Conservation (phyloP, 768 basidiomycete species). For the Sarcomyxa edulis region DNA sequence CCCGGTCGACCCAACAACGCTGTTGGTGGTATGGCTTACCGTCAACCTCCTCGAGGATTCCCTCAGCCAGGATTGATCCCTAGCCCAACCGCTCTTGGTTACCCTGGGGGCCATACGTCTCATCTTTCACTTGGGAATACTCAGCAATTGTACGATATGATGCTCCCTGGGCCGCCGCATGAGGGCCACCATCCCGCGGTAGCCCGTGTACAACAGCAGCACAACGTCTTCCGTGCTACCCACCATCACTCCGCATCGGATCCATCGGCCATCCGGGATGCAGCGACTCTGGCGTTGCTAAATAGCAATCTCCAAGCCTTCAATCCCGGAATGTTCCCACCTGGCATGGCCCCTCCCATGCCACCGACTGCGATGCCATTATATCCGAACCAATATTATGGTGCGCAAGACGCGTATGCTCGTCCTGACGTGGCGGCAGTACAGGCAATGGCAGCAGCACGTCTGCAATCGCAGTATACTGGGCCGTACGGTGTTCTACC, state of each 20-base stretch:
- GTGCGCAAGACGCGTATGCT: constrained; percentile 51
- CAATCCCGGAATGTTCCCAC: constrained; percentile 50
- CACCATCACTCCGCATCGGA: constrained; percentile 86
- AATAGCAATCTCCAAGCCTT: constrained; percentile 54
- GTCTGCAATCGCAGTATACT: constrained; percentile 62
- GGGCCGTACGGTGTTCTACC: constrained; percentile 37
- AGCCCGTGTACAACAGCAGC: constrained; percentile 75
- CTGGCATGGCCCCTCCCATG: constrained; percentile 31
- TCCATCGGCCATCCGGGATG: constrained; percentile 72
- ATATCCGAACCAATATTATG: constrained; percentile 70
- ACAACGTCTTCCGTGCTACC: constrained; percentile 62
- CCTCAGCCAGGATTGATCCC: constrained; percentile 49
- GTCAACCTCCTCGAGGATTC: constrained; percentile 56
- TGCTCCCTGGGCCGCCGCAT: constrained; percentile 49
- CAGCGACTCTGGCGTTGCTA: constrained; percentile 59
- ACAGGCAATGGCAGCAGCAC: constrained; percentile 55
- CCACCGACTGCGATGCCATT: constrained; percentile 48
- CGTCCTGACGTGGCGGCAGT: constrained; percentile 46
- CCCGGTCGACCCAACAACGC: constrained; percentile 48
- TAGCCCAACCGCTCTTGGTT: constrained; percentile 49
- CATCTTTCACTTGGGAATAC: constrained; percentile 70
- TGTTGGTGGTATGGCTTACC: constrained; percentile 46
- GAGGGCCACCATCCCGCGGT: constrained; percentile 62
- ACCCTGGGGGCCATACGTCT: constrained; percentile 50
- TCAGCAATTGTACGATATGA: constrained; percentile 80